Base-by-base conservation (phyloP, 2,329 filamentous ascomycete genomes). In the Plectosphaerella plurivora region DNA sequence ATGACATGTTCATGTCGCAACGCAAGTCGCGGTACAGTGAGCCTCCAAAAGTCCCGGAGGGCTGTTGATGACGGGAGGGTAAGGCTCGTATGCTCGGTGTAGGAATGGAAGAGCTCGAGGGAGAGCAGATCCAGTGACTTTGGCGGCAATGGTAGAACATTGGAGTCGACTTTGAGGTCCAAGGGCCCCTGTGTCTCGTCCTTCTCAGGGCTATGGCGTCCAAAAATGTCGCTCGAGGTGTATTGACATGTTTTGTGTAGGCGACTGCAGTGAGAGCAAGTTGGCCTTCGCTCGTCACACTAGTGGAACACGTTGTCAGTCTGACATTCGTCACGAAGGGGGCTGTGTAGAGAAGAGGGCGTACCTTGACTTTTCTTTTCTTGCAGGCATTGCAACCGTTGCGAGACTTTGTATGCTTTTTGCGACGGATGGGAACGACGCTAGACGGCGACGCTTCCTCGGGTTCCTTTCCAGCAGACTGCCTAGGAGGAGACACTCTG, bases 311-410 rank as follows among this genome's bases (percentile, higher is more conserved):
- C 37, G 7, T 28, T 22, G n/a, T 45, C 18, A 15, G 12, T 35
- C 15, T 20, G 41, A 10, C 11, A 14, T 3, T 5, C 15, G 24
- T 12, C 39, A 14, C 12, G 6, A 5, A 5, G 14, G 14, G 14
- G 1, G 24, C 8, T 8, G 22, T 3, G 7, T 16, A 50, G 4
- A 35, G n/a, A 3, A 3, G 25, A 18, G 4, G 16, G 16, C 25
- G 7, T 11, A 46, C 53, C 45, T 55, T 55, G 39, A 55, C 53
- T 36, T 51, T 55, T 41, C 65, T 63, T 7, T 61, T 58, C 56
- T 67, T 67, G 55, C 65, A 67, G 55, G 65, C 62, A 41, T 50
- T 51, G 53, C 65, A 67, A 41, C 65, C 65, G 10, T 57, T 67
- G 11, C 65, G 61, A 52, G 65, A 67, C 53, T 67, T 67, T 44